Conservation (phyloP, 1,139 yeast species). For the Yamadazyma spencermartinsiae region DNA sequence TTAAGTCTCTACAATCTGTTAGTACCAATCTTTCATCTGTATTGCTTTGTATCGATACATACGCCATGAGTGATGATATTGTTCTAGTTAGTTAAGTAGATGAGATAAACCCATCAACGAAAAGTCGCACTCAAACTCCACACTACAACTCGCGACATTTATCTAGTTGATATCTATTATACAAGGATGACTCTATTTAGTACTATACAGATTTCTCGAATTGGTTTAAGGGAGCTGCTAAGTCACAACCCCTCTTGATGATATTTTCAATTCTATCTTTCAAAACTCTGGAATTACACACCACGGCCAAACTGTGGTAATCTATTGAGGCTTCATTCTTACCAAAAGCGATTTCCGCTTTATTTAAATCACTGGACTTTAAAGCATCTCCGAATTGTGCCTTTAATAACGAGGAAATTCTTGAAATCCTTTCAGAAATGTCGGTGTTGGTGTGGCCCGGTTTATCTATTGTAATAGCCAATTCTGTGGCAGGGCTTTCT, state of each 20-base stretch:
- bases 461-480: constrained; percentile 19
- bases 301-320: constrained; percentile 63
- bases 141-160: too few relatives aligned
- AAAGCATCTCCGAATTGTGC: constrained; percentile 91
- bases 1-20: constrained; percentile 49
- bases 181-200: too few relatives aligned
- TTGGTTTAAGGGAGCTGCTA: constrained; percentile 72
- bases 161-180: constrained; percentile 1
- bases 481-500: constrained; percentile 13
- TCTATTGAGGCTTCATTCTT: constrained; percentile 70
- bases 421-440: constrained; percentile 55
- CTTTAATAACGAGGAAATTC: constrained; percentile 62
- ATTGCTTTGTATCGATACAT: constrained; percentile 6
- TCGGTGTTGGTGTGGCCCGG: constrained; percentile 36
- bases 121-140: constrained; percentile 1
- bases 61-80: constrained; percentile 12
- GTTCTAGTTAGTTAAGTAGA: background rate
- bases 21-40: background rate
- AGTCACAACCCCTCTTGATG: constrained; percentile 69
- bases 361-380: constrained; percentile 33
- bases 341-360: constrained; percentile 67
- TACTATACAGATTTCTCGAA: constrained; percentile 11
- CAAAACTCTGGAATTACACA: constrained; percentile 75
- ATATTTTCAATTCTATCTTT: constrained; percentile 83
- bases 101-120: background rate